Base-by-base conservation (phyloP, 1,139 yeast species). In the Nakaseomyces glabratus region DNA sequence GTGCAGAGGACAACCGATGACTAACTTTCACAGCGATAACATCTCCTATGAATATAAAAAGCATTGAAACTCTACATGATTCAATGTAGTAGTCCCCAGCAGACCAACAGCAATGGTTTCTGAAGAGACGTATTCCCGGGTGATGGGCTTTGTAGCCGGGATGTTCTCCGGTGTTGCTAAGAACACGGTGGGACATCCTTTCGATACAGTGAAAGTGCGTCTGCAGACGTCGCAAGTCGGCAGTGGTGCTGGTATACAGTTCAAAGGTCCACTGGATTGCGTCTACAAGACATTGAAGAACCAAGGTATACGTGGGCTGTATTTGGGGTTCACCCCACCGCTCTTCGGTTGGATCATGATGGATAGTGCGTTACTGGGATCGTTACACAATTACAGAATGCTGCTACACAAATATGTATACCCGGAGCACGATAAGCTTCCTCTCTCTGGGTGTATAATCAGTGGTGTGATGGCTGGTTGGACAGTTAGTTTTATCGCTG, bases 401-500 rank as follows among this genome's bases (percentile, higher is more conserved):
- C 58, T 76, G 22, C 65, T 82, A 39, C 77, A 78, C 49, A 81
- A 78, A 12, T 66, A 70, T 43, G 57, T 82, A 8, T 85, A 76
- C 46, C 62, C 71, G 1, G 69, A 78, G 34, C 61, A 65, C 34
- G 58, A 62, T 21, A 74, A 72, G 48, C 61, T 86, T 42, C 94
- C 95, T 1, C 56, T 84, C 11, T 42, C 68, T 21, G 95, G 94
- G 0, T 86, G 81, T 49, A 68, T 81, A 21, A 58, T 79, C 11
- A 90, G 95, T 1, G 93, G 94, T n/a, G 63, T 69, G 3, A 48
- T 69, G 39, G 76, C 93, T 11, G 95, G 96, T 2, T 74, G 78
- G 78, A 86, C 95, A 0, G 95, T 86, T 7, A 78, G 93, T 29
- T 80, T 86, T 61, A 90, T 86, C 12, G 96, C 96, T 1, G 94